phyloP scores from a whole-genome alignment of 1,284 basidiomycete species.

The Cutaneotrichosporon sp. region DNA sequence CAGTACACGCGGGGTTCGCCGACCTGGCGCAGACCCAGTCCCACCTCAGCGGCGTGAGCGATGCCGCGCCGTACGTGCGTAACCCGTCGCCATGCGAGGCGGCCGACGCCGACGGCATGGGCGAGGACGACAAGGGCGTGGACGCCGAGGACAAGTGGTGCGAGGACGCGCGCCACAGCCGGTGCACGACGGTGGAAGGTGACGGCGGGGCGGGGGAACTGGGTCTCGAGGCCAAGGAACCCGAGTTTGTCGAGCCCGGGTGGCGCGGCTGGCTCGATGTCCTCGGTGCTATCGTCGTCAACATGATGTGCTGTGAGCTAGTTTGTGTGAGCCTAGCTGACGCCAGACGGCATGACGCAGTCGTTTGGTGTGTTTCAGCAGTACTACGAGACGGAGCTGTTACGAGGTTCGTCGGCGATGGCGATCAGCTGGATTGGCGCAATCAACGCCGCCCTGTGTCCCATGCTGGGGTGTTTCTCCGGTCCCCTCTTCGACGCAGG shows the following conservation, averaged over 20 bases:
- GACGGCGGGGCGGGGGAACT: no score
- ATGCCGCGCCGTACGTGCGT: not conserved
- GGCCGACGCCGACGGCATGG: not conserved
- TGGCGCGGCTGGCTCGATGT: slow-evolving; percentile 9
- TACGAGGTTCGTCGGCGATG: slow-evolving; percentile 17
- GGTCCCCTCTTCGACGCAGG: slow-evolving; percentile 61
- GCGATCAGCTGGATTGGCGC: slow-evolving; percentile 65
- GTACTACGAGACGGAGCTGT: slow-evolving; percentile 24
- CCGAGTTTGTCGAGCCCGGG: slow-evolving; percentile 8
- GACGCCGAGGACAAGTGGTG: no score
- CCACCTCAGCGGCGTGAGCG: not conserved
- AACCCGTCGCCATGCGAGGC: not conserved
- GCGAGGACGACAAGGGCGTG: not conserved
- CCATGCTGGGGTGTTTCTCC: slow-evolving; percentile 49
- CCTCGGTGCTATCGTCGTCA: slow-evolving; percentile 21
- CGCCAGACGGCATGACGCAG: slow-evolving; percentile 36
- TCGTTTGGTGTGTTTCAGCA: slow-evolving; percentile 36
- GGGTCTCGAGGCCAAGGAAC: not conserved
- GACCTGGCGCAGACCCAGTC: not conserved
- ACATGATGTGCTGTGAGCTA: slow-evolving; percentile 32
- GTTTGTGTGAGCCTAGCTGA: not conserved
- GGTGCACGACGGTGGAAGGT: no score
- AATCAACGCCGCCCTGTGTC: slow-evolving; percentile 56
- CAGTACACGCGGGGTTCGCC: not conserved
- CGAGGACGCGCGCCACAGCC: no score